Evolutionary conservation across 768 basidiomycete genomes (phyloP).

Genomic region (Pisolithus albus): DNA sequence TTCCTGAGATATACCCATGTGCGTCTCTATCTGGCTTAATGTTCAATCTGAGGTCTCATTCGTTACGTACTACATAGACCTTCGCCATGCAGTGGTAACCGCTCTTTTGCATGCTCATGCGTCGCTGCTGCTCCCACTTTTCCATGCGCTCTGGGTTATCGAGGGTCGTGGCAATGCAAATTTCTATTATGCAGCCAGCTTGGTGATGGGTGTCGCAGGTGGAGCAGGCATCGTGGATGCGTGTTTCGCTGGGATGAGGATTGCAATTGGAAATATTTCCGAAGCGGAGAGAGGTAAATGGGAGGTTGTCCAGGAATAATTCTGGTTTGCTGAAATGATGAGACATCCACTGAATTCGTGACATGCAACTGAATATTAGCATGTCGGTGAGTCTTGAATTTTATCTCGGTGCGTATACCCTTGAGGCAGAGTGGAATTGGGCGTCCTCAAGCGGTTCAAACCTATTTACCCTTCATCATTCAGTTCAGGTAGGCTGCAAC

Average conservation of each 20-base stretch:
- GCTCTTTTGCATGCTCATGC: constrained; percentile 78
- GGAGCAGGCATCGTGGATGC: constrained; percentile 80
- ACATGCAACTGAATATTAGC: neutral
- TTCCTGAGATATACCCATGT: constrained; percentile 83
- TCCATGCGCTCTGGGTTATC: constrained; percentile 85
- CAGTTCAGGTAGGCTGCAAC: too few relatives aligned
- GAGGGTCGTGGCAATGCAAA: constrained; percentile 96
- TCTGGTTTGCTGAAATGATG: neutral
- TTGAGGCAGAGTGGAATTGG: too few relatives aligned
- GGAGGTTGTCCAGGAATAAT: constrained; percentile 24
- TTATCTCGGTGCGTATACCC: too few relatives aligned
- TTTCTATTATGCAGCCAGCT: constrained; percentile 93
- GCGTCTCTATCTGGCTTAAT: constrained; percentile 24
- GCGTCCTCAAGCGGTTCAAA: too few relatives aligned
- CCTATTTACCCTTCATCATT: too few relatives aligned
- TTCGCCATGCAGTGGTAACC: constrained; percentile 81
- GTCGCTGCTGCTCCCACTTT: constrained; percentile 78
- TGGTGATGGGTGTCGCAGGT: constrained; percentile 87
- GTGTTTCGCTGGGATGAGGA: constrained; percentile 74
- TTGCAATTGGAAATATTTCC: constrained; percentile 52
- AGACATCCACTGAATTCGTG: neutral
- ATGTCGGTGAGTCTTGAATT: neutral
- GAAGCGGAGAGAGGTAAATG: constrained; percentile 33
- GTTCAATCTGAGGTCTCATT: neutral
- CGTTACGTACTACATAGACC: constrained; percentile 42